Evolutionary conservation across 2,329 filamentous ascomycete genomes (phyloP).

Genomic region (Periconia macrospinosa): DNA sequence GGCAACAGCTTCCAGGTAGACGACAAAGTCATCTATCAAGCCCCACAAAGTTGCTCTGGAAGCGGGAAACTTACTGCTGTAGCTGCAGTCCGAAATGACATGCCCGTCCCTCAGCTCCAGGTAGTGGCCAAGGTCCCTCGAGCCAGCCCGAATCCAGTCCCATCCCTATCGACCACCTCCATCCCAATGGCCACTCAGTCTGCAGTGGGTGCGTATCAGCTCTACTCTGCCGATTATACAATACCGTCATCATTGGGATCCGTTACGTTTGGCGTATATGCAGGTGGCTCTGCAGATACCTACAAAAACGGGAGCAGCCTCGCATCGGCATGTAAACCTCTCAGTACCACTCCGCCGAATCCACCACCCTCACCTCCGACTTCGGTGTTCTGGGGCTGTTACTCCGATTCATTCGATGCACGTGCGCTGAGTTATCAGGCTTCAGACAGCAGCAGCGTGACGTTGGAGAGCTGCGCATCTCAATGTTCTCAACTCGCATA

Average conservation of each 20-base stretch:
- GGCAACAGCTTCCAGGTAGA: constrained; percentile 58
- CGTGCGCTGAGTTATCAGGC: constrained; percentile 18
- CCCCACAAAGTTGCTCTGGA: constrained; percentile 58
- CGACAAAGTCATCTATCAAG: constrained; percentile 59
- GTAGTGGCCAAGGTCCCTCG: constrained; percentile 25
- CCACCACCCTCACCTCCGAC: constrained; percentile 10
- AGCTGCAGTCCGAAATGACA: constrained; percentile 25
- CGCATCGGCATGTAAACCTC: constrained; percentile 16
- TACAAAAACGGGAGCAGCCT: constrained; percentile 20
- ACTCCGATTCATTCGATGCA: constrained; percentile 13
- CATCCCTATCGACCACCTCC: constrained; percentile 24
- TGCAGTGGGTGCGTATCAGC: constrained; percentile 24
- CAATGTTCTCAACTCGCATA: constrained; percentile 20
- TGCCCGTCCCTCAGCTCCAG: constrained; percentile 16
- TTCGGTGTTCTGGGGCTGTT: constrained; percentile 25
- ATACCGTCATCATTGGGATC: constrained; percentile 12
- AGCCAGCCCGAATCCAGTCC: constrained; percentile 21
- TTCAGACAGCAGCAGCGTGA: constrained; percentile 17
- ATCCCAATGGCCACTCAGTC: constrained; percentile 27
- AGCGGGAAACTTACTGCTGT: constrained; percentile 24
- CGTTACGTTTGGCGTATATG: constrained; percentile 22
- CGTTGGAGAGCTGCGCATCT: constrained; percentile 19
- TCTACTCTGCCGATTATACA: constrained; percentile 26
- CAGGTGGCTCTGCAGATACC: constrained; percentile 19
- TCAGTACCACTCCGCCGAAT: constrained; percentile 6